These are phyloP conservation scores for Oryza officinalis DNA, from an alignment of 176 grass and related monocot species.

Conservation along the genomic window DNA sequence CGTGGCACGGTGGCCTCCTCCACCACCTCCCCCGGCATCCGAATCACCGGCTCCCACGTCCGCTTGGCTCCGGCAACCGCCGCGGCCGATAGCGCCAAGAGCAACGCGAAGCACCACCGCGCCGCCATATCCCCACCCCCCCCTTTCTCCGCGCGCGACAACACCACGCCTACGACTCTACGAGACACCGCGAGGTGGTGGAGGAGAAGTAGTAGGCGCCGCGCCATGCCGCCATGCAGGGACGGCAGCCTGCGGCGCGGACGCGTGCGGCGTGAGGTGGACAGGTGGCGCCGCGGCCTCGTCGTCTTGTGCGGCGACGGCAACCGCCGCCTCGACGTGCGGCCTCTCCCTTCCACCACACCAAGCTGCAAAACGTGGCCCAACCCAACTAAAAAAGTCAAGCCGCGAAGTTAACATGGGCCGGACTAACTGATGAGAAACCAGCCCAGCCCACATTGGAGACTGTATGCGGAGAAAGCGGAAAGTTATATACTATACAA, in stretches of 20 bases:
- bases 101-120: slow-evolving; percentile 33
- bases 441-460: neutral
- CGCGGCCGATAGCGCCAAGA: slow-evolving; percentile 25
- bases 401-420: neutral
- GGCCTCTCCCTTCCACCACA: neutral
- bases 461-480: neutral
- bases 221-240: slow-evolving; percentile 59
- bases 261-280: slow-evolving; percentile 61
- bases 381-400: no score
- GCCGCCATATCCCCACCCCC: slow-evolving; percentile 37
- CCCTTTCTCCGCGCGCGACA: no score
- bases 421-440: neutral
- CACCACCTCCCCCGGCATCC: slow-evolving; percentile 50
- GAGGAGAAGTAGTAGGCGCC: slow-evolving; percentile 26
- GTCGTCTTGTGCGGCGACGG: slow-evolving; percentile 27
- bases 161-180: neutral
- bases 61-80: slow-evolving; percentile 24
- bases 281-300: slow-evolving; percentile 47
- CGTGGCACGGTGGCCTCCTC: neutral
- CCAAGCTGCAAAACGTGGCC: no score
- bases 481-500: fast-evolving
- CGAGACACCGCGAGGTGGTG: neutral
- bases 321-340: slow-evolving; percentile 19
- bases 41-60: slow-evolving; percentile 58
- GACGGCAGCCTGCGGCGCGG: slow-evolving; percentile 14